Evolutionary conservation across 257 asterid genomes (phyloP).

Genomic region (Coffea eugenioides): DNA sequence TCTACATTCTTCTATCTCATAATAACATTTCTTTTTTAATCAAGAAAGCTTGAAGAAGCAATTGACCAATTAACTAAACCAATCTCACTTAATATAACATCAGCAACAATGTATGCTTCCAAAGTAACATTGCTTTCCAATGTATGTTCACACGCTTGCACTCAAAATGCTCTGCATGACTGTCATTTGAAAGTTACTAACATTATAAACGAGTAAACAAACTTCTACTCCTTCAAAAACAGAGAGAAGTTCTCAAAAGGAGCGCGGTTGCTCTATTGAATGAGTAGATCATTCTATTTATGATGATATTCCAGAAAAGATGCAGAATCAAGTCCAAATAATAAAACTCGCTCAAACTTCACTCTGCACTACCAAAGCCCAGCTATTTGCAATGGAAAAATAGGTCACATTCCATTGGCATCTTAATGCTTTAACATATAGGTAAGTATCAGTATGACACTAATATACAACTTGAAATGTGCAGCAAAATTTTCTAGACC

Average conservation of each 20-base stretch:
- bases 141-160: background rate
- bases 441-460: background rate
- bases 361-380: background rate
- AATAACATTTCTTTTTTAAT: too few relatives aligned
- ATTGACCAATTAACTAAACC: too few relatives aligned
- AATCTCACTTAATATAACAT: too few relatives aligned
- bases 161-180: background rate
- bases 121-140: too few relatives aligned
- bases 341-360: background rate
- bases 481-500: background rate
- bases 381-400: background rate
- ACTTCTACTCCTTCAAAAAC: background rate
- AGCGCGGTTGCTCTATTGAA: background rate
- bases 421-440: background rate
- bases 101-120: too few relatives aligned
- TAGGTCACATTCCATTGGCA: background rate
- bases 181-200: background rate
- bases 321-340: background rate
- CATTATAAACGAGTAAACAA: background rate
- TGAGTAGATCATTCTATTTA: background rate
- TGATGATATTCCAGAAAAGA: background rate
- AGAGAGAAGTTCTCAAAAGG: background rate
- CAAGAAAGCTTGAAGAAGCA: too few relatives aligned
- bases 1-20: too few relatives aligned
- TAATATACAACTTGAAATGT: background rate